Evolutionary conservation across 1,284 basidiomycete species (phyloP).

Genomic region (Leccinum subrobustum): DNA sequence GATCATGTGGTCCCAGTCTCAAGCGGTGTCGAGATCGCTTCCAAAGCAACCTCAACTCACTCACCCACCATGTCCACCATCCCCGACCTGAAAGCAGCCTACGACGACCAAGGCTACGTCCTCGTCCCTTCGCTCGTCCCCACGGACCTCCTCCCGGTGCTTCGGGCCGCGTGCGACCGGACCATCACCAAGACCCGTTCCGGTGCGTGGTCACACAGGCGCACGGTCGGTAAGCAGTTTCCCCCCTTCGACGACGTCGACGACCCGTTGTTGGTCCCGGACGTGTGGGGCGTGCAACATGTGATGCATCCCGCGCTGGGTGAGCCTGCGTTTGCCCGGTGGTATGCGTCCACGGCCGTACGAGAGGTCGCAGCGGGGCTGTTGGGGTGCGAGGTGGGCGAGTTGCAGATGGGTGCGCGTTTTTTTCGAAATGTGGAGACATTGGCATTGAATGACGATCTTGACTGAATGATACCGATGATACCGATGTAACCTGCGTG

Average conservation of each 20-base stretch:
- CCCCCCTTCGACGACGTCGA: slow-evolving; percentile 58
- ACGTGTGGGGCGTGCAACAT: slow-evolving; percentile 82
- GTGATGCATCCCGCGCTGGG: slow-evolving; percentile 74
- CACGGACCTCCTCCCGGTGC: slow-evolving; percentile 37
- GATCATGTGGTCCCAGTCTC: background rate
- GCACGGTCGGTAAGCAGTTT: slow-evolving; percentile 81
- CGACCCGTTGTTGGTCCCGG: slow-evolving; percentile 42
- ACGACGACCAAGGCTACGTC: slow-evolving; percentile 71
- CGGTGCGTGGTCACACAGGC: slow-evolving; percentile 66
- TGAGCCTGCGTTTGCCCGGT: slow-evolving; percentile 58
- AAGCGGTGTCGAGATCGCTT: background rate
- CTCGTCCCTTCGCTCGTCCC: slow-evolving; percentile 64
- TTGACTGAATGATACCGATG: background rate
- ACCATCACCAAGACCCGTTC: slow-evolving; percentile 56
- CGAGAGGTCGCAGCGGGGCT: slow-evolving; percentile 49
- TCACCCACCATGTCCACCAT: slow-evolving; percentile 1
- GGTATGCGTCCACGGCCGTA: slow-evolving; percentile 66
- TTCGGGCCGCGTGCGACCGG: slow-evolving; percentile 54
- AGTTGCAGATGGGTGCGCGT: slow-evolving; percentile 68
- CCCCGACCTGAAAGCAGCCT: slow-evolving; percentile 37
- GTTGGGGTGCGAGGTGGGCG: slow-evolving; percentile 50
- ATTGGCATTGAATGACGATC: background rate
- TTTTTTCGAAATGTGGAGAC: background rate
- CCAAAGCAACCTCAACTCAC: background rate
- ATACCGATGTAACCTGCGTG: too few relatives aligned